Conservation (phyloP, 768 basidiomycete species). For the Boletus vermiculosoides region DNA sequence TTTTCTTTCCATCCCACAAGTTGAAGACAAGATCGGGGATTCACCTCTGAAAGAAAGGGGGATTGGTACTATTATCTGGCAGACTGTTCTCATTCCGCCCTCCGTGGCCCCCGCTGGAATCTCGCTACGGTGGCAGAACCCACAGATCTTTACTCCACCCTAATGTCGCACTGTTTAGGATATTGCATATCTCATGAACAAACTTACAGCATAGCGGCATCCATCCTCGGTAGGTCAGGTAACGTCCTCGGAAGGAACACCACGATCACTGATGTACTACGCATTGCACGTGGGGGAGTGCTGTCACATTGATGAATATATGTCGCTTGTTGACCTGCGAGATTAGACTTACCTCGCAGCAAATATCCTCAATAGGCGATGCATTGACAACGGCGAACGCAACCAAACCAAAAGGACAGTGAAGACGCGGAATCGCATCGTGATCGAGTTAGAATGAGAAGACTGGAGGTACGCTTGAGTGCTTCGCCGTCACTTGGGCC, state of each 20-base stretch:
- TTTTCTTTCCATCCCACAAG: neutral
- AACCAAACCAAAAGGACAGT: neutral
- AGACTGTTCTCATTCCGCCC: neutral
- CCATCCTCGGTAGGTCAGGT: neutral
- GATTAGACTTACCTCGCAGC: too few species aligned
- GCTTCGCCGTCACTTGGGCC: slow-evolving; percentile 9
- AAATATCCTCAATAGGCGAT: neutral
- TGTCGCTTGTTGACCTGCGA: neutral
- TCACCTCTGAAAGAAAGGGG: neutral
- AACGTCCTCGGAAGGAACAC: too few species aligned
- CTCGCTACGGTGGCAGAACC: too few species aligned
- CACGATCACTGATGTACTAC: too few species aligned
- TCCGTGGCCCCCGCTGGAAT: neutral
- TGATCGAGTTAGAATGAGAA: neutral
- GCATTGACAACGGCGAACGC: neutral
- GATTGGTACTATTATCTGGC: neutral
- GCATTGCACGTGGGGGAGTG: too few species aligned
- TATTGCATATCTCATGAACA: neutral
- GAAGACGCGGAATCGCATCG: neutral
- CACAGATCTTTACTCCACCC: neutral
- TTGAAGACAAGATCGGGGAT: neutral
- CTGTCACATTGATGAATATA: too few species aligned
- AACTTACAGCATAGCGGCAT: neutral
- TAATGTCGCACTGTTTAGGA: neutral
- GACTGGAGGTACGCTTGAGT: neutral